These are phyloP conservation scores for Hypoxylon rubiginosum DNA, from an alignment of 2,329 filamentous ascomycete genomes.

Conservation along the genomic window DNA sequence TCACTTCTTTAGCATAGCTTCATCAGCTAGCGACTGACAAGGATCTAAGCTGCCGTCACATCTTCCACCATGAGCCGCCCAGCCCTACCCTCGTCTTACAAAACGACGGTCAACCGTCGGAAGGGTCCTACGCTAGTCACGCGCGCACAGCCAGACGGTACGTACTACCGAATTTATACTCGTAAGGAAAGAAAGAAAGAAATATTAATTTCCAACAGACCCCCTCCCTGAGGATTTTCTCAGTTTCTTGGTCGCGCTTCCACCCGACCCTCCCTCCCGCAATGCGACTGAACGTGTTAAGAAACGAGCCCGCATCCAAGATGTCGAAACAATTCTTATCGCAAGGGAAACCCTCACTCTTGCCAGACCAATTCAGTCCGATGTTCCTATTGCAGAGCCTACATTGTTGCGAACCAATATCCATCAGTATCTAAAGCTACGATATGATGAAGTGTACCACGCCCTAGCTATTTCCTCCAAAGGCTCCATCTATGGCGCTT, in stretches of 20 bases:
- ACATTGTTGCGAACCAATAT: conserved; percentile 35
- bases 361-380: conserved; percentile 25
- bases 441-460: conserved; percentile 9
- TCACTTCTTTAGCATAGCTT: neutral
- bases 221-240: conserved; percentile 37
- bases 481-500: conserved; percentile 22
- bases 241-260: conserved; percentile 27
- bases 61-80: conserved; percentile 12
- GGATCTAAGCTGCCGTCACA: neutral
- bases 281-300: conserved; percentile 13
- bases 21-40: neutral
- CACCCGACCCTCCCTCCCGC: conserved; percentile 6
- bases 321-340: conserved; percentile 41
- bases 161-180: neutral
- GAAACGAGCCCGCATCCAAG: conserved; percentile 44
- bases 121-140: neutral
- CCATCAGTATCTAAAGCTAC: conserved; percentile 35
- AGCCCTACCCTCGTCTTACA: neutral
- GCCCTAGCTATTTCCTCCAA: conserved; percentile 33
- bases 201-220: conserved; percentile 33
- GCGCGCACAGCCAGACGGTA: conserved; percentile 10
- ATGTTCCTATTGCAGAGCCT: neutral
- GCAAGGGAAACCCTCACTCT: conserved; percentile 39
- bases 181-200: no score
- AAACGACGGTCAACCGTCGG: conserved; percentile 1